phyloP scores from a whole-genome alignment of 495 filamentous ascomycete species.

The Lepraria neglecta region DNA sequence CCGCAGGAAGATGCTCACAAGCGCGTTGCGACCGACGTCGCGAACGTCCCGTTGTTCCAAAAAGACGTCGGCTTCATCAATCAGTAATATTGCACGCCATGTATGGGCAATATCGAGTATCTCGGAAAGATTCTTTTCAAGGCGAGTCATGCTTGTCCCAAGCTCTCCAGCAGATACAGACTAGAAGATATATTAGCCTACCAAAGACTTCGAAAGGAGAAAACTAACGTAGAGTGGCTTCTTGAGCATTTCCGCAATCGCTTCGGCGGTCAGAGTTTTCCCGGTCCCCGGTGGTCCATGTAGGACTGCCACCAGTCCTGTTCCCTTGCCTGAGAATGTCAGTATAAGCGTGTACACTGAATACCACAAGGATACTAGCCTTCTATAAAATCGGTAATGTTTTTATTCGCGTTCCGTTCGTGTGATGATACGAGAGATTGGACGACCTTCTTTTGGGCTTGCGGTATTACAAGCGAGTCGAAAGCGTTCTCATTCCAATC shows the following conservation, averaged over 20 bases:
- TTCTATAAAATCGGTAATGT: too few species aligned
- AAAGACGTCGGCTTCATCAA: background rate
- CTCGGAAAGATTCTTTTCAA: background rate
- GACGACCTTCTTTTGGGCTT: too few species aligned
- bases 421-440: too few species aligned
- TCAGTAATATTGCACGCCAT: background rate
- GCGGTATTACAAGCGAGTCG: too few species aligned
- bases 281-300: too few species aligned
- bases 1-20: background rate
- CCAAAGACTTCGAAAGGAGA: background rate
- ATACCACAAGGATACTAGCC: too few species aligned
- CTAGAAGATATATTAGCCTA: background rate
- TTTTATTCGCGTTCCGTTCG: too few species aligned
- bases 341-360: too few species aligned
- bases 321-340: too few species aligned
- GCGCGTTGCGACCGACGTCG: background rate
- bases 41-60: background rate
- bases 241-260: background rate
- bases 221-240: background rate
- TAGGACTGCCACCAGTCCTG: too few species aligned
- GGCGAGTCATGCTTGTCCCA: background rate
- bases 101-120: background rate
- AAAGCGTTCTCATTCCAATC: too few species aligned
- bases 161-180: background rate
- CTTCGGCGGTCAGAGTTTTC: background rate